phyloP scores from a whole-genome alignment of 768 basidiomycete species.

The Lentinula edodes region DNA sequence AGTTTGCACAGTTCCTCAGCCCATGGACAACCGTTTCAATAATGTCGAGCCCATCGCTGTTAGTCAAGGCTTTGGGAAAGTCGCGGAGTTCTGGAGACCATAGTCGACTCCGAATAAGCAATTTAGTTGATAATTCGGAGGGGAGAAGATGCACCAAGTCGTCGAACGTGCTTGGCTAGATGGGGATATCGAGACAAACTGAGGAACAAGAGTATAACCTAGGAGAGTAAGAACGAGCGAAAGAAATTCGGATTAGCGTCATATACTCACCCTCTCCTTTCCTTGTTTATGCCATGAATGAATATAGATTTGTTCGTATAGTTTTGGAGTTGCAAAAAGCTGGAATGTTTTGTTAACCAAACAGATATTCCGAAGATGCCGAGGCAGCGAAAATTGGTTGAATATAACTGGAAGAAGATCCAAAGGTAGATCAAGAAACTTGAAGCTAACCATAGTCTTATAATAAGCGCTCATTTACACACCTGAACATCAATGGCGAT shows the following conservation, averaged over 20 bases:
- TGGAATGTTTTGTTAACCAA: slow-evolving; percentile 57
- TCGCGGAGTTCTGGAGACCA: slow-evolving; percentile 58
- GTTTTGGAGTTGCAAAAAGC: slow-evolving; percentile 36
- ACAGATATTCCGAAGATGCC: slow-evolving; percentile 45
- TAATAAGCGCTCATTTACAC: not conserved
- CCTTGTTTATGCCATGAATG: slow-evolving; percentile 68
- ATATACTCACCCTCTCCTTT: slow-evolving; percentile 45
- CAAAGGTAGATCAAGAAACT: slow-evolving; percentile 47
- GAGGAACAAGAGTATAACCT: slow-evolving; percentile 59
- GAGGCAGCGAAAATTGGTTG: slow-evolving; percentile 41
- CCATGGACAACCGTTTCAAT: slow-evolving; percentile 40
- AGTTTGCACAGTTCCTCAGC: slow-evolving; percentile 54
- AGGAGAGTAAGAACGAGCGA: not conserved
- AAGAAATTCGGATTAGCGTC: not conserved
- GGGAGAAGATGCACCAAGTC: slow-evolving; percentile 42
- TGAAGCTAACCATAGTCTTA: not conserved
- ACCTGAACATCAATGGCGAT: too few relatives aligned
- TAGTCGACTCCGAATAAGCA: not conserved
- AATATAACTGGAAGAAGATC: slow-evolving; percentile 60
- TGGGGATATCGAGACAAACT: slow-evolving; percentile 51
- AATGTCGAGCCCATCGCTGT: slow-evolving; percentile 25
- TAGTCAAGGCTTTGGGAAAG: slow-evolving; percentile 52
- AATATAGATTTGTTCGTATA: slow-evolving; percentile 58
- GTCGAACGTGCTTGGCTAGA: slow-evolving; percentile 53
- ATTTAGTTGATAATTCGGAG: not conserved